phyloP scores from a whole-genome alignment of 768 basidiomycete species.

The Amylocystis lapponica region DNA sequence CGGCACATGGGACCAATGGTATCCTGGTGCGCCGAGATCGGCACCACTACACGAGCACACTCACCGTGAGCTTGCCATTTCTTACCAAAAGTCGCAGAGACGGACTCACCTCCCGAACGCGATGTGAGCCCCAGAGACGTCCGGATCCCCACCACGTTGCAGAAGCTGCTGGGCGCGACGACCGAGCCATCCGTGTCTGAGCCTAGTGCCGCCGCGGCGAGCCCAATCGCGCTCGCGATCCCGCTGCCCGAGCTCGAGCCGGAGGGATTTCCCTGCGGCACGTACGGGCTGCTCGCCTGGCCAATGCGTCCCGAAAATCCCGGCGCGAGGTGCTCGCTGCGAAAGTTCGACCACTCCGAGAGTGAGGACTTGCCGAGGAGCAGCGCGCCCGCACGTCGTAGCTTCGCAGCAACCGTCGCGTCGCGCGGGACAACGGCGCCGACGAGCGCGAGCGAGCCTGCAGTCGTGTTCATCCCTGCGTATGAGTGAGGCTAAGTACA shows the following conservation, averaged over 20 bases:
- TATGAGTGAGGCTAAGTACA: neutral
- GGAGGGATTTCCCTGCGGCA: slow-evolving; percentile 34
- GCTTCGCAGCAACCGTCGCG: slow-evolving; percentile 25
- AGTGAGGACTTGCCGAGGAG: slow-evolving; percentile 36
- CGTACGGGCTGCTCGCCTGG: slow-evolving; percentile 38
- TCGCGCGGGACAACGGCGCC: slow-evolving; percentile 30
- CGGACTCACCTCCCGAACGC: slow-evolving; percentile 26
- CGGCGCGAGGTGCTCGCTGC: slow-evolving; percentile 28
- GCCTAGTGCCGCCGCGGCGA: slow-evolving; percentile 38
- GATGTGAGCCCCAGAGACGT: slow-evolving; percentile 32
- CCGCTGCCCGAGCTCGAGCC: slow-evolving; percentile 41
- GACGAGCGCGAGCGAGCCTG: slow-evolving; percentile 30
- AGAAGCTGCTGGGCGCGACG: slow-evolving; percentile 34
- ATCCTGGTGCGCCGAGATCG: slow-evolving; percentile 36
- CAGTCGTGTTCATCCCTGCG: slow-evolving; percentile 33
- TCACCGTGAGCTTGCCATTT: slow-evolving; percentile 18
- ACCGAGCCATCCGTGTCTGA: slow-evolving; percentile 48
- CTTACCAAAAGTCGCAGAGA: neutral
- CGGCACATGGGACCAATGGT: slow-evolving; percentile 33
- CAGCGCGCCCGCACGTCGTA: slow-evolving; percentile 32
- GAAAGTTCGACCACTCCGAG: slow-evolving; percentile 40
- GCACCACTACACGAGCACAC: slow-evolving; percentile 31
- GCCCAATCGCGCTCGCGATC: slow-evolving; percentile 34
- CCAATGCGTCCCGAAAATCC: slow-evolving; percentile 46
- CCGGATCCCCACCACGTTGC: slow-evolving; percentile 37